These are phyloP conservation scores for Colletotrichum acutatum DNA, from an alignment of 2,329 filamentous ascomycete genomes.

Conservation along the genomic window DNA sequence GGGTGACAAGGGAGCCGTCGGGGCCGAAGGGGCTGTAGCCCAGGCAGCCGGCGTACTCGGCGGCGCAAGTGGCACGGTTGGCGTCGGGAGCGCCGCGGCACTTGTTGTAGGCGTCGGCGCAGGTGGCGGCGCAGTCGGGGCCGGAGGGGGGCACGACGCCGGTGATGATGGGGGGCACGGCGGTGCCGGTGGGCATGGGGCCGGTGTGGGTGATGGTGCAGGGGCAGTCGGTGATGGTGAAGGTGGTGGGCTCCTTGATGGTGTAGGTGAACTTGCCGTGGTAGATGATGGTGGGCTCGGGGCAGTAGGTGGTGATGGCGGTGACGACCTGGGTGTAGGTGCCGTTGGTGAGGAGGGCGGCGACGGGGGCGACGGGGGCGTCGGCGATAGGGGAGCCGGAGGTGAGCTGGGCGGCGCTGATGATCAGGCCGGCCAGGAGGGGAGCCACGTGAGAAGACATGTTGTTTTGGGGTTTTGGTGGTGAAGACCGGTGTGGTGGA, in stretches of 20 bases:
- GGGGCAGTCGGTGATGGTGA: conserved; percentile 67
- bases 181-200: background rate
- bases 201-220: conserved; percentile 50
- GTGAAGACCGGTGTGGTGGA: background rate
- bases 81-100: background rate
- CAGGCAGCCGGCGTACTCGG: background rate
- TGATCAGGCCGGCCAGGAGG: background rate
- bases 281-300: conserved; percentile 52
- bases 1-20: background rate
- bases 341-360: background rate
- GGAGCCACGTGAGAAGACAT: background rate
- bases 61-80: background rate
- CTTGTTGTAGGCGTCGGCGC: background rate
- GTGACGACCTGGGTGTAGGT: conserved; percentile 38
- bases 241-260: conserved; percentile 62
- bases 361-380: background rate
- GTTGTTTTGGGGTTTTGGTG: background rate
- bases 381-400: background rate
- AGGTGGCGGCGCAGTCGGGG: background rate
- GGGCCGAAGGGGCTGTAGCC: background rate
- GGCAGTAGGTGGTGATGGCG: conserved; percentile 54
- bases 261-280: conserved; percentile 58
- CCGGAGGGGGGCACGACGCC: too few relatives aligned
- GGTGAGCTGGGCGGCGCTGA: background rate
- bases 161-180: too few relatives aligned